Base-by-base conservation (phyloP, 2,329 filamentous ascomycete species). In the Diaporthe sp. region DNA sequence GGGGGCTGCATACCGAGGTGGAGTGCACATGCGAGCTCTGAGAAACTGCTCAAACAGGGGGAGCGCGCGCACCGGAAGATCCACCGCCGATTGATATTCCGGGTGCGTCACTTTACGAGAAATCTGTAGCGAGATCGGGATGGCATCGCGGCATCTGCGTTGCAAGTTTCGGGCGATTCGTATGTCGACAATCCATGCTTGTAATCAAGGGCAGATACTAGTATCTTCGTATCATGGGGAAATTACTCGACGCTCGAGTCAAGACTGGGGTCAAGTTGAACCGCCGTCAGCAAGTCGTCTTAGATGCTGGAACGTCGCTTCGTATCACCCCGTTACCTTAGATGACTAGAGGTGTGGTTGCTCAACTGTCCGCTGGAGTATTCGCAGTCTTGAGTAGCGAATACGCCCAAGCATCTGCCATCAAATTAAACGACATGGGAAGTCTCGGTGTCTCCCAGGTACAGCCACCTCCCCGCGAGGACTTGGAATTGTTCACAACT, bases 31-130 rank as follows among this genome's bases (percentile, higher is more conserved):
- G 44, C 19, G 5, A 37, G 17, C 28, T 67, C 44, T 13, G 28
- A 22, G 28, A 67, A 67, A 67, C 9, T n/a, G 61, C 28, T 49
- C 61, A 67, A 19, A 44, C 44, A 67, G 42, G 61, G 57, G 19
- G 22, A 67, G 44, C 44, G 42, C 44, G 61, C 42, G 42, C 61
- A 2, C 28, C 15, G 44, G 4, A 10, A 5, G 28, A 67, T 67
- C 25, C 19, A 31, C 28, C 10, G 28, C 61, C 61, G 61, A 67
- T 51, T 37, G 9, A 19, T 51, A 67, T 67, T 37, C 25, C 28
- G 44, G 17, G 37, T 28, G n/a, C 44, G 10, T 67, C n/a, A 37
- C 44, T 37, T 37, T 9, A 15, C 28, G 10, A 67, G 44, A 34
- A 49, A 17, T 4, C 6, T 34, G 44, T 51, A 49, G 61, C 61